phyloP scores from a whole-genome alignment of 352 stramenopile genomes.

The Pythium dissimile region DNA sequence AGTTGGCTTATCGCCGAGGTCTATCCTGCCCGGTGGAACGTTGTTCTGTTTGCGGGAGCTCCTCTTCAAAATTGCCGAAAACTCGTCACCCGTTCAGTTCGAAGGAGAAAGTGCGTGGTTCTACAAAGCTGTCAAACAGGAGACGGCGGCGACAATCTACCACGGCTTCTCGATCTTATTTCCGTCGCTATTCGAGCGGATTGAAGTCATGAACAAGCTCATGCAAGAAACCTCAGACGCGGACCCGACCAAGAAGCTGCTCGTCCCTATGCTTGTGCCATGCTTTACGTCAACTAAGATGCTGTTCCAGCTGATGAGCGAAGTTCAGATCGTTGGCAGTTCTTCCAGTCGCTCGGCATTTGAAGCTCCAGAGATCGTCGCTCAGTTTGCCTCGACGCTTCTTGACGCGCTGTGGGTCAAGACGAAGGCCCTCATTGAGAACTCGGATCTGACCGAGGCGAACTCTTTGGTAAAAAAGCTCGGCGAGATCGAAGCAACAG shows the following conservation, averaged over 20 bases:
- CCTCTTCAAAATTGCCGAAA: slow-evolving; percentile 70
- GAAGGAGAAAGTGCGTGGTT: slow-evolving; percentile 58
- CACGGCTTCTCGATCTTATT: slow-evolving; percentile 80
- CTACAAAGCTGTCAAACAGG: slow-evolving; percentile 75
- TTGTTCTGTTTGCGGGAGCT: slow-evolving; percentile 54
- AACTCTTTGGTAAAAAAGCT: slow-evolving; percentile 22
- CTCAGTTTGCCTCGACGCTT: slow-evolving; percentile 54
- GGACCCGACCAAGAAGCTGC: slow-evolving; percentile 46
- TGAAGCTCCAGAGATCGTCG: slow-evolving; percentile 24
- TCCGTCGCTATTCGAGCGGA: slow-evolving; percentile 68
- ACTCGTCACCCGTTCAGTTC: slow-evolving; percentile 24
- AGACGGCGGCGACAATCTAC: slow-evolving; percentile 73
- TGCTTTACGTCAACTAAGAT: slow-evolving; percentile 81
- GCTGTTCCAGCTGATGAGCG: slow-evolving; percentile 77
- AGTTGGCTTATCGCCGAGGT: slow-evolving; percentile 37
- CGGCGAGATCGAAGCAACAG: slow-evolving; percentile 40
- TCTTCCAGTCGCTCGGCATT: slow-evolving; percentile 2
- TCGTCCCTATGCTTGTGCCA: slow-evolving; percentile 82
- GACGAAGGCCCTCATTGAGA: slow-evolving; percentile 26
- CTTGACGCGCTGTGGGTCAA: slow-evolving; percentile 48
- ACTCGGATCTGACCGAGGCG: slow-evolving; percentile 1
- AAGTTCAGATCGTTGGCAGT: slow-evolving; percentile 32
- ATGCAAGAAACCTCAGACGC: slow-evolving; percentile 35
- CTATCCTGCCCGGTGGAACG: slow-evolving; percentile 38
- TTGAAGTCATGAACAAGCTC: slow-evolving; percentile 80